These are phyloP conservation scores for Neofusicoccum laricinum DNA, from an alignment of 2,329 filamentous ascomycete genomes.

Conservation along the genomic window DNA sequence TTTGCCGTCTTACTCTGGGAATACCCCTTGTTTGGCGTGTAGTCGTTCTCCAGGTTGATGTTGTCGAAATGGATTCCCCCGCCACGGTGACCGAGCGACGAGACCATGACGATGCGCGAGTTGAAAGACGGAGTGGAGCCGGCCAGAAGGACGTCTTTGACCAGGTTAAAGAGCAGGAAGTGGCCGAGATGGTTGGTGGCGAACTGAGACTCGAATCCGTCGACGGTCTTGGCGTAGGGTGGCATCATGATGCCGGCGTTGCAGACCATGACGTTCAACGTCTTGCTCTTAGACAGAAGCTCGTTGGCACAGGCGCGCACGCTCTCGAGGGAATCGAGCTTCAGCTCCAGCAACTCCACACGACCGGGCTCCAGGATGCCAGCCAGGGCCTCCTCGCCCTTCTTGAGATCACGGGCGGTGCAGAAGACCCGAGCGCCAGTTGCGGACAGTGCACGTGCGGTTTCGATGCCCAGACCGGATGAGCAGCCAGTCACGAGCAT, in stretches of 20 bases:
- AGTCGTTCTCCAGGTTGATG: conserved; percentile 38
- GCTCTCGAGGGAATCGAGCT: conserved; percentile 22
- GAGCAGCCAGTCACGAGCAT: conserved; percentile 30
- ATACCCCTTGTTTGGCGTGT: conserved; percentile 31
- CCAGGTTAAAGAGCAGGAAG: conserved; percentile 43
- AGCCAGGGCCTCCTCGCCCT: conserved; percentile 27
- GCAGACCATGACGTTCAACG: conserved; percentile 39
- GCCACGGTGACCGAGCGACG: conserved; percentile 24
- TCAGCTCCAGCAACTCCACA: conserved; percentile 35
- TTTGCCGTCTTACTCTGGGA: conserved; percentile 25
- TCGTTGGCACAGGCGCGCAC: conserved; percentile 24
- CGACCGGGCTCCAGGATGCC: conserved; percentile 23
- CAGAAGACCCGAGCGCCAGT: conserved; percentile 47
- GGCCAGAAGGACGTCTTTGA: conserved; percentile 40
- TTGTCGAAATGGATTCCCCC: conserved; percentile 38
- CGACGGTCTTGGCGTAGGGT: conserved; percentile 29
- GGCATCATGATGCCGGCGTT: conserved; percentile 39
- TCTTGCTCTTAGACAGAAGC: conserved; percentile 21
- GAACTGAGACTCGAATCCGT: conserved; percentile 47
- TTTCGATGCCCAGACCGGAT: conserved; percentile 30
- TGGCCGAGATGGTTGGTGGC: conserved; percentile 48
- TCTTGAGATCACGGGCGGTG: conserved; percentile 43
- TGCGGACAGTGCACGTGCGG: conserved; percentile 38
- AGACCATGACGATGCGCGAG: conserved; percentile 29
- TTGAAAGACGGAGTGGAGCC: conserved; percentile 24